Evolutionary conservation across 495 filamentous ascomycete genomes (phyloP).

Genomic region (Tuber magnatum): DNA sequence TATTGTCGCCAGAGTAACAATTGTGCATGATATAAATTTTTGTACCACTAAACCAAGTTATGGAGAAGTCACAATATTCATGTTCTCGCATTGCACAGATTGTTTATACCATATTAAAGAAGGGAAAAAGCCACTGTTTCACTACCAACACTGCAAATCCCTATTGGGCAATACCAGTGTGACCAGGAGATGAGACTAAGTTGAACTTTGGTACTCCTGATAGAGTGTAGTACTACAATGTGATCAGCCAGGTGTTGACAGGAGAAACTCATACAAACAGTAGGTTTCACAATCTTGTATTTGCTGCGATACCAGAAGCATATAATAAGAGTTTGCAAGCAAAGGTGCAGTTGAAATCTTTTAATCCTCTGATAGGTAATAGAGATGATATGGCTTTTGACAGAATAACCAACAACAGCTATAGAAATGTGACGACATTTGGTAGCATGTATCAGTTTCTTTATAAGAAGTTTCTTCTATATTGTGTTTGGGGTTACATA

Average conservation of each 20-base stretch:
- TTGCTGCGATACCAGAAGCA: background rate
- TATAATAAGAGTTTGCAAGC: background rate
- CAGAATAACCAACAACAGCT: background rate
- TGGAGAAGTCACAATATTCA: background rate
- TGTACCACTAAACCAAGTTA: background rate
- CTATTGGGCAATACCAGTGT: background rate
- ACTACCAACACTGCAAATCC: background rate
- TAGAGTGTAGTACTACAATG: too few species aligned
- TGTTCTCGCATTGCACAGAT: background rate
- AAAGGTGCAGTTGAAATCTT: too few species aligned
- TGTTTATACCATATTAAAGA: background rate
- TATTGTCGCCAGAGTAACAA: rapidly evolving
- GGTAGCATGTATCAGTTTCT: background rate
- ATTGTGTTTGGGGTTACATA: background rate
- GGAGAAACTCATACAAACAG: background rate
- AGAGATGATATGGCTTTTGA: background rate
- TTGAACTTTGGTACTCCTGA: background rate
- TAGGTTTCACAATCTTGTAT: background rate
- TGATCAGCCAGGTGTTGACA: background rate
- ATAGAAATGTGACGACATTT: background rate
- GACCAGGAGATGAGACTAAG: background rate
- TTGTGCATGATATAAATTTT: background rate
- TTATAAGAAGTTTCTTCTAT: background rate
- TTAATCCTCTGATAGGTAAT: background rate
- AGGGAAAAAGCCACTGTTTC: background rate